A percentile compares a stretch with the other conserved stretches of the same genome.
These are phyloP conservation scores for Pouteria glomerata DNA, from an alignment of 148 eudicot genomes.

Conservation along the genomic window DNA sequence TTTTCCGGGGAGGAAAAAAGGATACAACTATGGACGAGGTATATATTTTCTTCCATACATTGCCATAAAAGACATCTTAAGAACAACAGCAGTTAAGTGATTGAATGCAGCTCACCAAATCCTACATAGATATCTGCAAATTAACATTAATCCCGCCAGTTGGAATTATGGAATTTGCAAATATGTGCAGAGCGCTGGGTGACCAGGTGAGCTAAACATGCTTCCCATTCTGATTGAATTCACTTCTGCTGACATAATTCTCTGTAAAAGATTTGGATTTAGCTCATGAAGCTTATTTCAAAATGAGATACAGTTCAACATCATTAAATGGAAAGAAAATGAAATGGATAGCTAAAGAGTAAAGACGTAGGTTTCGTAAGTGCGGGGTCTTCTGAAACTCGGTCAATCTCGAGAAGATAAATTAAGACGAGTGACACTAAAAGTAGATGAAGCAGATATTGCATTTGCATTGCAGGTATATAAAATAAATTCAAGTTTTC, in stretches of 20 bases:
- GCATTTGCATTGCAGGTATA: slow-evolving; percentile 81
- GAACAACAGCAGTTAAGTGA: neutral
- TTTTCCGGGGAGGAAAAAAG: slow-evolving; percentile 67
- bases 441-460: slow-evolving; percentile 78
- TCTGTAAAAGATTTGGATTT: neutral
- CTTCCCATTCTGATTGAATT: neutral
- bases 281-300: neutral
- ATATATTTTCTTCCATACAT: slow-evolving; percentile 20
- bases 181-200: slow-evolving; percentile 75
- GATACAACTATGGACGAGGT: slow-evolving; percentile 83
- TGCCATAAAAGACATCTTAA: neutral
- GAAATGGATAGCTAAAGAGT: neutral
- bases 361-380: slow-evolving; percentile 15
- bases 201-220: slow-evolving; percentile 59
- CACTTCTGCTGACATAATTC: neutral
- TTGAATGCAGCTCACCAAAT: slow-evolving; percentile 63
- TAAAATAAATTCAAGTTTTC: neutral
- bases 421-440: slow-evolving; percentile 54
- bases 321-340: neutral
- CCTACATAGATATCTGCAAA: slow-evolving; percentile 71
- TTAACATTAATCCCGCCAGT: slow-evolving; percentile 50
- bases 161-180: slow-evolving; percentile 67
- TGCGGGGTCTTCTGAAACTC: slow-evolving; percentile 74
- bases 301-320: neutral
- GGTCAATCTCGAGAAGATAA: slow-evolving; percentile 65